phyloP scores from a whole-genome alignment of 2,329 filamentous ascomycete species.

The Penicillium sp. region DNA sequence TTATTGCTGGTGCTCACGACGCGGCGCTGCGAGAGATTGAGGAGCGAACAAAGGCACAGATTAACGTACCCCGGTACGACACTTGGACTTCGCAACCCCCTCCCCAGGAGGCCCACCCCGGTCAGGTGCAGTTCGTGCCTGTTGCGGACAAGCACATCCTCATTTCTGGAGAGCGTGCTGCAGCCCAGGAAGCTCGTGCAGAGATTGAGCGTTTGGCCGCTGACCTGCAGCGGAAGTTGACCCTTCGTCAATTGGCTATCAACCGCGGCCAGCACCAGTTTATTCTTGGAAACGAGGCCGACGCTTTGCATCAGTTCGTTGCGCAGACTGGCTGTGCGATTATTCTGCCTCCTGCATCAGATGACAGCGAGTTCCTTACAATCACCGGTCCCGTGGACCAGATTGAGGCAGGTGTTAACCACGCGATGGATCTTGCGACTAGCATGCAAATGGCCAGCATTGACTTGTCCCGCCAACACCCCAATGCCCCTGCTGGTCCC shows the following conservation, averaged over 20 bases:
- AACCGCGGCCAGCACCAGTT: constrained; percentile 90
- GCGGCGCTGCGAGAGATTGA: constrained; percentile 67
- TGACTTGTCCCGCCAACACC: constrained; percentile 78
- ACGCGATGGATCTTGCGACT: constrained; percentile 83
- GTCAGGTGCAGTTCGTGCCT: constrained; percentile 69
- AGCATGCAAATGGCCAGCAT: constrained; percentile 82
- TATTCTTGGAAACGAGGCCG: constrained; percentile 81
- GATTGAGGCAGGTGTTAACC: constrained; percentile 73
- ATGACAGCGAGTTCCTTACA: constrained; percentile 79
- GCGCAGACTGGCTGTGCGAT: constrained; percentile 87
- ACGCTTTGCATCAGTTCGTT: constrained; percentile 81
- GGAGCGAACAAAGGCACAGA: constrained; percentile 70
- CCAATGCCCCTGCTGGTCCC: constrained; percentile 68
- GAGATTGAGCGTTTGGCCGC: constrained; percentile 77
- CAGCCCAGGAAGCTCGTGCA: constrained; percentile 75
- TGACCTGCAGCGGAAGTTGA: constrained; percentile 72
- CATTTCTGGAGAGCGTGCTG: constrained; percentile 79
- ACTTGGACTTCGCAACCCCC: constrained; percentile 68
- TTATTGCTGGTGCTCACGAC: constrained; percentile 81
- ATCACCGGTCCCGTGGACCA: constrained; percentile 76
- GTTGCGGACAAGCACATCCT: constrained; percentile 76
- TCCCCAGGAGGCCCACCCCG: constrained; percentile 60
- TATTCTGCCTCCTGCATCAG: constrained; percentile 71
- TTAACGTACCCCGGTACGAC: constrained; percentile 80
- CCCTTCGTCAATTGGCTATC: constrained; percentile 75